Evolutionary conservation across 2,329 filamentous ascomycete species (phyloP).

Genomic region (Microthyrium microscopicum): DNA sequence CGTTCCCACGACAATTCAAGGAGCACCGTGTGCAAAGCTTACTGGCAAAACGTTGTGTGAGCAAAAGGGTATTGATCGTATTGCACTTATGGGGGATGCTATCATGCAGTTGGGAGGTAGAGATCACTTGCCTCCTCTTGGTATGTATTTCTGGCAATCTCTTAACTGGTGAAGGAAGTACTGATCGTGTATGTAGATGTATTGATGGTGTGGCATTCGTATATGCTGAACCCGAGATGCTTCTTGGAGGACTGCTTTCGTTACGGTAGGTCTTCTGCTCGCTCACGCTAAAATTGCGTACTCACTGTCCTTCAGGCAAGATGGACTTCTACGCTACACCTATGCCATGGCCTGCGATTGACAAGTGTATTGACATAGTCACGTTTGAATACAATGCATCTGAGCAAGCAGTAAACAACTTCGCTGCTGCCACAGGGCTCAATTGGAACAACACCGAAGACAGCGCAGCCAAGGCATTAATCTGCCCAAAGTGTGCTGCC

Average conservation of each 20-base stretch:
- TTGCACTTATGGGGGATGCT: slow-evolving; percentile 11
- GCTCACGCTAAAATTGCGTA: neutral
- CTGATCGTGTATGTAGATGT: slow-evolving; percentile 35
- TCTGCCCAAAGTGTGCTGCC: slow-evolving; percentile 38
- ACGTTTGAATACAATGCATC: slow-evolving; percentile 40
- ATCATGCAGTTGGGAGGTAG: slow-evolving; percentile 21
- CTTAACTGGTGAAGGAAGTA: slow-evolving; percentile 7
- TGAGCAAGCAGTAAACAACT: slow-evolving; percentile 27
- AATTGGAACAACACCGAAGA: slow-evolving; percentile 46
- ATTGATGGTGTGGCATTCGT: slow-evolving; percentile 64
- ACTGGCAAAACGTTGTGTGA: slow-evolving; percentile 10
- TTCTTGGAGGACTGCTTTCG: slow-evolving; percentile 60
- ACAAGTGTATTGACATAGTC: slow-evolving; percentile 38
- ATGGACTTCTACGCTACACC: slow-evolving; percentile 42
- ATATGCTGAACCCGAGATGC: slow-evolving; percentile 59
- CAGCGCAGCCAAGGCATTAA: slow-evolving; percentile 27
- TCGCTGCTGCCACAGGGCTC: slow-evolving; percentile 31
- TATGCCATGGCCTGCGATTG: slow-evolving; percentile 49
- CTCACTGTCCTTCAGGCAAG: slow-evolving; percentile 12
- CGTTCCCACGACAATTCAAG: slow-evolving; percentile 22
- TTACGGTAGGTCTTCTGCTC: slow-evolving; percentile 19
- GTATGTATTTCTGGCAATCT: slow-evolving; percentile 27
- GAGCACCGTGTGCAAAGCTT: slow-evolving; percentile 10
- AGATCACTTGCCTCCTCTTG: slow-evolving; percentile 39
- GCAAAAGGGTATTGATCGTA: slow-evolving; percentile 18